Conservation (phyloP, 164 flowering plant genomes). For the Dillenia suffruticosa region DNA sequence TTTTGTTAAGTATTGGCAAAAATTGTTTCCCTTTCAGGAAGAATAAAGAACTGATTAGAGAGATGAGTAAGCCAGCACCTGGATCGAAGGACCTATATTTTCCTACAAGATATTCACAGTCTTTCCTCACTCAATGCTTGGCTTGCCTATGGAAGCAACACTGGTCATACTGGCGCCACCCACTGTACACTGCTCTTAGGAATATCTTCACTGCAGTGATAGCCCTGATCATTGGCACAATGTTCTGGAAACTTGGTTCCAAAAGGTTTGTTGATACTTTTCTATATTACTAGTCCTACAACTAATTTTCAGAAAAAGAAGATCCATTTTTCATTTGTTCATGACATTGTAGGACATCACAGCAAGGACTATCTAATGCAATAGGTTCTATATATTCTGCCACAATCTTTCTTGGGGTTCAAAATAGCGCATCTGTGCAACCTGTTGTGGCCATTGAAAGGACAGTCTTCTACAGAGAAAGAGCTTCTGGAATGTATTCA, state of each 20-base stretch:
- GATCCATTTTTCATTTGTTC: neutral
- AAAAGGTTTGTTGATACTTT: conserved; percentile 19
- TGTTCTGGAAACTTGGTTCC: conserved; percentile 41
- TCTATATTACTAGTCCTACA: neutral
- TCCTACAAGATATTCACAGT: conserved; percentile 11
- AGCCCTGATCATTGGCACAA: conserved; percentile 33
- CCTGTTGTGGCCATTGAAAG: conserved; percentile 23
- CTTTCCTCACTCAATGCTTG: conserved; percentile 20
- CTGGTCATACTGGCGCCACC: conserved; percentile 46
- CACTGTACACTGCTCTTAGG: conserved; percentile 36
- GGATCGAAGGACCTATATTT: conserved; percentile 11
- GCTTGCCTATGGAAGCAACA: conserved; percentile 49
- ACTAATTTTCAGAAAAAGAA: neutral
- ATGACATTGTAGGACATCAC: conserved; percentile 11
- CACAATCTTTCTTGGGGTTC: conserved; percentile 14
- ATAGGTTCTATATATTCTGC: conserved; percentile 26
- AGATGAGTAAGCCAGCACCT: neutral
- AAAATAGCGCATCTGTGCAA: conserved; percentile 17
- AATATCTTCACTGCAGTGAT: conserved; percentile 26
- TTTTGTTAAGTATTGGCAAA: too few species aligned
- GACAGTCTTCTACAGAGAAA: conserved; percentile 24
- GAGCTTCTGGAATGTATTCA: conserved; percentile 20
- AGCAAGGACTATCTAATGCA: conserved; percentile 24
- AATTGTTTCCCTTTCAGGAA: conserved; percentile 23
- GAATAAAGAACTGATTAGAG: conserved; percentile 35